Base-by-base conservation (phyloP, 2,329 filamentous ascomycete species). In the Parastagonospora nodorum region DNA sequence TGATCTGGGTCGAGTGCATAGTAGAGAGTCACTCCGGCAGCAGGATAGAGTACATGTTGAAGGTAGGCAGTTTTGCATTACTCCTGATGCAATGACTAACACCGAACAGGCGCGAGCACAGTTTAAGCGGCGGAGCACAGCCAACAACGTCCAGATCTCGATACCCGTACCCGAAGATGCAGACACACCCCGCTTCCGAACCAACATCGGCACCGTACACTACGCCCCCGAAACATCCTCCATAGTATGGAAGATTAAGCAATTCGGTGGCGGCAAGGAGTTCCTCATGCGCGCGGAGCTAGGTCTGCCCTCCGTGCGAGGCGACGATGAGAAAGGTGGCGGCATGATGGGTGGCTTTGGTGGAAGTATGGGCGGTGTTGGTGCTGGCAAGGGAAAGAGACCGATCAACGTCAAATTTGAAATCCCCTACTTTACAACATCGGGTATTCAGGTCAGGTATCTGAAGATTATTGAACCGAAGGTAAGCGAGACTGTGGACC, bases 361-460 rank as follows among this genome's bases (percentile, higher is more conserved):
- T 57, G 93, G 93, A 15, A 96, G 91, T 72, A 97, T 97, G 92
- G 93, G 93, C 51, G 93, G 93, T 58, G 85, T 94, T 27, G 86
- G 86, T 4, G 77, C 76, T 15, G 87, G 86, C 51, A 97, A 97
- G 79, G 90, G 90, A 15, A 99, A 97, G 82, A 82, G 94, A 63
- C 94, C 94, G 1, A 99, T 99, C 68, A 93, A 92, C 75, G 94
- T 99, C 79, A 99, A 99, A 80, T 99, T 99, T 74, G 94, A 99
- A 80, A 99, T 99, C 71, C 94, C 94, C n/a, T 99, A 99, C 78
- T 99, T 99, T 74, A 99, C 94, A n/a, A 99, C 95, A 2, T 95
- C 90, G 77, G 94, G 94, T 59, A 99, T 99, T 64, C 95, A 99
- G 76, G 94, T 99, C 67, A 86, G 94, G 68, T 99, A 99, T 75